Percentiles rank a stretch among this genome's conserved stretches.
Evolutionary conservation across 208 protist genomes (phyloP).

Genomic region (Vickermania spadyakhi): DNA sequence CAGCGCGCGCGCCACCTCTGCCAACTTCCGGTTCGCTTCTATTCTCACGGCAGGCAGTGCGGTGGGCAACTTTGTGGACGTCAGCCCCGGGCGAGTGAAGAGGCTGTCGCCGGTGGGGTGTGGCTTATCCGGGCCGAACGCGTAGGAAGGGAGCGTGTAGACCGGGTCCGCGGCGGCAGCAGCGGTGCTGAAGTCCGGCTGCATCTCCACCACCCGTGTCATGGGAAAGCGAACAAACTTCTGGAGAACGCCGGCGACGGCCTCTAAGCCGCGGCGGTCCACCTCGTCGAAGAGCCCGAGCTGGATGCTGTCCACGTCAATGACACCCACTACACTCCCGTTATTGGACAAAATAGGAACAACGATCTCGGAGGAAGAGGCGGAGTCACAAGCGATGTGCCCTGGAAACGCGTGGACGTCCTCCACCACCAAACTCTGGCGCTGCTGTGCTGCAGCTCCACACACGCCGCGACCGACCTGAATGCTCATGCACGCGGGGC

Average conservation of each 20-base stretch:
- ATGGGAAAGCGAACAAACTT: constrained; percentile 59
- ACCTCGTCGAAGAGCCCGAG: constrained; percentile 53
- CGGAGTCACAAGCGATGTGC: constrained; percentile 92
- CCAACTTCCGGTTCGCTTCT: background rate
- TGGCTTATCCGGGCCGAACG: background rate
- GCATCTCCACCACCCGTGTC: constrained; percentile 27
- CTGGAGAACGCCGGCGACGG: constrained; percentile 40
- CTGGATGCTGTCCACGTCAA: constrained; percentile 77
- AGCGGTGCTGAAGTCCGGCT: constrained; percentile 21
- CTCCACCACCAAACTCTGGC: constrained; percentile 43
- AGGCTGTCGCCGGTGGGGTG: background rate
- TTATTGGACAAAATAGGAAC: constrained; percentile 60
- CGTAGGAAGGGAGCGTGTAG: background rate
- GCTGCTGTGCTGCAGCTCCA: constrained; percentile 47
- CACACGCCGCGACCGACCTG: constrained; percentile 85
- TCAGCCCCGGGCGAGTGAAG: background rate
- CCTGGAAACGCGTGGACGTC: constrained; percentile 90
- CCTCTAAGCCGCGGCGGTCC: constrained; percentile 45
- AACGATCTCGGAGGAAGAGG: constrained; percentile 87
- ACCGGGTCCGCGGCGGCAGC: background rate
- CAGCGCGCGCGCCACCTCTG: no score
- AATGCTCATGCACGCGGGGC: constrained; percentile 85
- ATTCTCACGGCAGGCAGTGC: background rate
- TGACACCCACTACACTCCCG: constrained; percentile 52
- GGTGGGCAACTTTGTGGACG: background rate